Base-by-base conservation (phyloP, 108 stramenopile species). In the Discostella pseudostelligera region DNA sequence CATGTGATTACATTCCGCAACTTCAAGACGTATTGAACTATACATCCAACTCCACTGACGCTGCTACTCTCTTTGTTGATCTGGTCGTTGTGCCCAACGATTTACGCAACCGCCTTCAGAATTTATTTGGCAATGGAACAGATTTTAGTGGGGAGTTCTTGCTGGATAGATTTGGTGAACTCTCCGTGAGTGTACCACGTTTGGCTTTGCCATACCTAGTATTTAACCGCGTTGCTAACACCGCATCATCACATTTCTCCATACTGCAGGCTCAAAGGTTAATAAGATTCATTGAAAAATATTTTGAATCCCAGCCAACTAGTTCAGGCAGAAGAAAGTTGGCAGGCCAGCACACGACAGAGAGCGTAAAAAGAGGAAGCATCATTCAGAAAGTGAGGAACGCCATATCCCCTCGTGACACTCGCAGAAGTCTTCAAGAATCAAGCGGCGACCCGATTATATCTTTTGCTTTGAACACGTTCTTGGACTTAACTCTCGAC, bases 1-100 rank as follows among this genome's bases (percentile, higher is more conserved):
- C 68, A 14, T 69, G 68, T 29, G 68, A 69, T 20, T 60, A 69
- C 59, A 44, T 69, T 4, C 36, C 50, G 39, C 44, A 69, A 28
- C 59, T 69, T 50, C 68, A 69, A 39, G 45, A 48, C 36, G 68
- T 19, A 46, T 48, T 69, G 28, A 46, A 58, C 26, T 53, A 47
- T 14, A 42, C 65, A 43, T 24, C 42, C 1, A 46, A 37, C 40
- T 13, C 20, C 44, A 60, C 26, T 24, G 59, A 69, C 1, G 19
- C 14, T 8, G 59, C 26, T 47, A 35, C 59, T 12, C 50, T 14
- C 3, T 50, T 50, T 39, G 37, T 24, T 24, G 48, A 45, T 25
- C 60, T 69, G 14, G 59, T 69, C 2, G 59, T 69, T 39, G 42
- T 69, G 20, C 43, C 24, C 20, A 42, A 17, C 22, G 49, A 13